Evolutionary conservation across 805 yeast species (phyloP), one percentile per base, ranked within the genome.

Genomic region (Barnettozyma californica): DNA sequence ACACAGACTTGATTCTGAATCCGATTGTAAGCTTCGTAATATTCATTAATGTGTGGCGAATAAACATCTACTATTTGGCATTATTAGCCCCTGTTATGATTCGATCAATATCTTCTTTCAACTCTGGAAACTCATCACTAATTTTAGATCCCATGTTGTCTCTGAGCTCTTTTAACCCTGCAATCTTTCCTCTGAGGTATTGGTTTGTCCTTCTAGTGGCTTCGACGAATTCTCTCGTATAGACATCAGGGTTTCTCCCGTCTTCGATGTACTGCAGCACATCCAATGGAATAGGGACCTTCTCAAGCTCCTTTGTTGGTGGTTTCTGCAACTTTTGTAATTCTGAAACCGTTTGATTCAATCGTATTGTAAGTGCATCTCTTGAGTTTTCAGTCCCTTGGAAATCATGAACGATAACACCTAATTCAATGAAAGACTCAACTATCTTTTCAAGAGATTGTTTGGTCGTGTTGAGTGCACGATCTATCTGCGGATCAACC

Each of bases 241-340:
- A 94, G 36, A 94, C 90, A 62, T 94, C 98, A 0, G 99, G 98
- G 62, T 94, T 94, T 56, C 99, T 74, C 2, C 99, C 99, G 60
- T 89, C 95, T 62, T 94, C 98, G 35, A 94, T 88, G 61, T 94
- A 94, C 53, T 85, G 83, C 13, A 90, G 71, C n/a, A 91, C 91
- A 60, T 91, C 97, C 35, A 85, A 65, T 1, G 97, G 97, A 3
- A 87, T 74, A 1, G 82, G 68, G 4, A 77, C 67, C 9, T 68
- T 60, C 25, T 67, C 63, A 19, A 79, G 55, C 1, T 65, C 68
- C 19, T 68, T 67, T 5, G 56, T 49, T 9, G 51, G 51, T 31
- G 66, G 64, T 38, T 59, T 59, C 9, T 61, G 54, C 31, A 76
- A 53, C 26, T 61, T 62, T 26, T 61, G 54, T 34, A 76, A 49